Evolutionary conservation across 169 alveolate genomes (phyloP).

Genomic region (Perkinsus olseni): DNA sequence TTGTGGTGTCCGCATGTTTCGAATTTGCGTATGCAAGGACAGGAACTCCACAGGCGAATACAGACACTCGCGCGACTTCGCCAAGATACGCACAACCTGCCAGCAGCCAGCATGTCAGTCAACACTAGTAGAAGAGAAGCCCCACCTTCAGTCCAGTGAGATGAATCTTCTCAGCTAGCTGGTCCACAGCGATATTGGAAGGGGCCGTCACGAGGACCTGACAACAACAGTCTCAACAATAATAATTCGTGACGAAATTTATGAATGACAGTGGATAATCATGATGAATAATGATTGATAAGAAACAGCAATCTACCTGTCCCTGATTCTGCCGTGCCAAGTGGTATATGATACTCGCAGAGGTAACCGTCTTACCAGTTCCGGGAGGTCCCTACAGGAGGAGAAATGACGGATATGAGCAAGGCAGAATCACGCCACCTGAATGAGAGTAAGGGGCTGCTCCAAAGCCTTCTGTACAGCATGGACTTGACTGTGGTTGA

Average conservation of each 20-base stretch:
- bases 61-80: constrained; percentile 69
- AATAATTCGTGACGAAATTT: not conserved
- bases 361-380: constrained; percentile 91
- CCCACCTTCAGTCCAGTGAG: constrained; percentile 81
- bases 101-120: not conserved
- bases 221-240: no score
- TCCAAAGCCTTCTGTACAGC: constrained; percentile 81
- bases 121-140: constrained; percentile 22
- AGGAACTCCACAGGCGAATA: constrained; percentile 68
- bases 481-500: constrained; percentile 76
- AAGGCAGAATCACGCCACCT: constrained; percentile 31
- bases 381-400: constrained; percentile 86
- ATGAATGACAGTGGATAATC: not conserved
- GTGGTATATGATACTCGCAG: constrained; percentile 84
- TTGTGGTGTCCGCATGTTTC: constrained; percentile 42
- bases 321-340: constrained; percentile 57
- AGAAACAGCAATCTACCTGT: no score
- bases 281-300: no score
- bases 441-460: constrained; percentile 75
- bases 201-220: constrained; percentile 89
- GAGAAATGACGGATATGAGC: not conserved
- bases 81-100: constrained; percentile 16
- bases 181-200: constrained; percentile 90
- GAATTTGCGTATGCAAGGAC: constrained; percentile 74
- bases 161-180: constrained; percentile 83